Evolutionary conservation across 2,329 filamentous ascomycete genomes (phyloP), one percentile per base, ranked within the genome.

Genomic region (Aotearoamyces nothofagi): DNA sequence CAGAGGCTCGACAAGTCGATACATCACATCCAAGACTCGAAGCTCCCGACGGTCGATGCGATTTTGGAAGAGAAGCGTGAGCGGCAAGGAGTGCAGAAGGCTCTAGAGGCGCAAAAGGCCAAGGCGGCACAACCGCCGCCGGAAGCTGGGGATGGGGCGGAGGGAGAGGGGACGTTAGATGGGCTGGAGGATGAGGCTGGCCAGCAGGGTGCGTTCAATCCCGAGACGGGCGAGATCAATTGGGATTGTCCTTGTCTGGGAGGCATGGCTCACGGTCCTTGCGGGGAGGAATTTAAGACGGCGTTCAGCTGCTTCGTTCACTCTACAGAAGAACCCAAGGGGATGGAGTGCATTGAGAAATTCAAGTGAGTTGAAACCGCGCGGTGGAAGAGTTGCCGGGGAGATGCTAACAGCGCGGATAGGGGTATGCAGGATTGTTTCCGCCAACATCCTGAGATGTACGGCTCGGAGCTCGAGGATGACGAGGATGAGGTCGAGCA

Each of bases 221-320:
- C 86, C 3, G 90, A 96, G 61, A 98, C 90, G 7, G 90, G 90
- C 43, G 90, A 98, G 66, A 98, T 98, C 58, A 98, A 98, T 65
- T 98, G 90, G 90, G 90, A 96, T 53, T 98, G 90, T 56, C 90
- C 90, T 10, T 98, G 90, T 53, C 61, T 98, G 17, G 90, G 90
- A 27, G 90, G 90, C 30, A 98, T 98, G 90, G 90, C 90, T 5
- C 60, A 93, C 49, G 90, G 90, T 0, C 90, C 90, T 30, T 98
- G 90, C 51, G 90, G 90, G 26, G 82, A 92, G 51, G 76, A 96
- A 48, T 98, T 98, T 68, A 84, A 78, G 61, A 75, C 76, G 14
- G 90, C 90, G 0, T 98, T 98, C 47, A 93, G 84, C 68, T 98
- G 90, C 60, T 98, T 98, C 47, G 84, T 98, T n/a, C 90, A 77